phyloP scores from a whole-genome alignment of 192 early-diverging fungal genomes.

The Coemansia sp. region DNA sequence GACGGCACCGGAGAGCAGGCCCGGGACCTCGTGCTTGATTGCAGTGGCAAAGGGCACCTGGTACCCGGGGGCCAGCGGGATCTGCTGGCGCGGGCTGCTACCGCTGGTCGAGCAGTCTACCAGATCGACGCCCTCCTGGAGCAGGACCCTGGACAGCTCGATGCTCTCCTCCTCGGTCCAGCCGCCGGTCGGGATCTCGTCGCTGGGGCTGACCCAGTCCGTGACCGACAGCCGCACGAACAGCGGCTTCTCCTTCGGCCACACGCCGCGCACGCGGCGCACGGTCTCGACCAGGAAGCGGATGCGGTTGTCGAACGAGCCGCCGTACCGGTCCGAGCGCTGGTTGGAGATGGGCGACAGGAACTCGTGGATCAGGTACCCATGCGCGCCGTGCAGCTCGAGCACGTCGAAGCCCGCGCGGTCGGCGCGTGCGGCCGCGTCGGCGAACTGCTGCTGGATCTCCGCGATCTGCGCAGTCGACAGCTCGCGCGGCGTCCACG shows the following conservation, averaged over 20 bases:
- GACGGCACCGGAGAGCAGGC: slow-evolving; percentile 62
- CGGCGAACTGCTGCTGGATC: slow-evolving; percentile 60
- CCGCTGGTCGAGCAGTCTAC: slow-evolving; percentile 82
- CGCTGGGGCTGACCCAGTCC: slow-evolving; percentile 59
- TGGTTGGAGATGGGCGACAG: slow-evolving; percentile 77
- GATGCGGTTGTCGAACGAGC: slow-evolving; percentile 83
- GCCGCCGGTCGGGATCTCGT: slow-evolving; percentile 51
- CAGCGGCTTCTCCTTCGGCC: slow-evolving; percentile 80
- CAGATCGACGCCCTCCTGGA: slow-evolving; percentile 76
- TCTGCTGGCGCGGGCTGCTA: slow-evolving; percentile 56
- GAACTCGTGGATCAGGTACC: slow-evolving; percentile 83
- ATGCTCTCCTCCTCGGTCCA: slow-evolving; percentile 78
- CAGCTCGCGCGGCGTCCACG: slow-evolving; percentile 53
- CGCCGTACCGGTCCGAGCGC: slow-evolving; percentile 91
- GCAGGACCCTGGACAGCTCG: slow-evolving; percentile 57
- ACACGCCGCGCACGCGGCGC: slow-evolving; percentile 59
- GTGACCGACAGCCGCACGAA: slow-evolving; percentile 81
- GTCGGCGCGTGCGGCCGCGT: slow-evolving; percentile 66
- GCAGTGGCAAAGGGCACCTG: slow-evolving; percentile 71
- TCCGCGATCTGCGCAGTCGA: slow-evolving; percentile 65
- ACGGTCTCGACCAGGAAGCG: slow-evolving; percentile 74
- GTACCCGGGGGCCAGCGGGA: slow-evolving; percentile 53
- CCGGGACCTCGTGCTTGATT: slow-evolving; percentile 59
- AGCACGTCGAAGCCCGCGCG: slow-evolving; percentile 86
- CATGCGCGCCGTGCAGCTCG: slow-evolving; percentile 90